Evolutionary conservation across 2,329 filamentous ascomycete species (phyloP).

Genomic region (Colletotrichum musicola): DNA sequence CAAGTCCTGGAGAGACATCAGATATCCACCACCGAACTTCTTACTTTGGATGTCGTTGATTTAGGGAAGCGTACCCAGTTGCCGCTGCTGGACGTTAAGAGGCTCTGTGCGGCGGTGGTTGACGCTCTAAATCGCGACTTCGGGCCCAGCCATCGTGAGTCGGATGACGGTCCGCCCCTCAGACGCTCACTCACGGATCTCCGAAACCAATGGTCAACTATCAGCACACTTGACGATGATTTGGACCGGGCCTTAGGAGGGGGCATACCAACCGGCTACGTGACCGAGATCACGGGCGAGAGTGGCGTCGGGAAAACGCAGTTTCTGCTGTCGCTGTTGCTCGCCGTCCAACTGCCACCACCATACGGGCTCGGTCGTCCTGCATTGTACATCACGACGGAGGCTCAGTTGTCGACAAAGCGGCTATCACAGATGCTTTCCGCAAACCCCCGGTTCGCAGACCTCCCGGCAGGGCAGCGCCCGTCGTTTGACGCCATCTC

Average conservation of each 20-base stretch:
- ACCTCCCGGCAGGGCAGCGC: constrained; percentile 43
- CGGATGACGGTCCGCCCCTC: constrained; percentile 19
- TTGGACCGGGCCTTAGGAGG: constrained; percentile 81
- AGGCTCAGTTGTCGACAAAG: constrained; percentile 84
- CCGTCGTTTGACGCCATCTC: constrained; percentile 82
- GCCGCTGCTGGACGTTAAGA: constrained; percentile 83
- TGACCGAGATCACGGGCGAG: constrained; percentile 93
- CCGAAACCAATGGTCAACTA: constrained; percentile 56
- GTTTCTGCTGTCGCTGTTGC: constrained; percentile 85
- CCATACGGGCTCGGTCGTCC: constrained; percentile 78
- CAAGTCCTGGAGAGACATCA: constrained; percentile 82
- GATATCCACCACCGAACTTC: constrained; percentile 84
- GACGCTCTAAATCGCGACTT: constrained; percentile 75
- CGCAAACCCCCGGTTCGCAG: constrained; percentile 71
- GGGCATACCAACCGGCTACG: constrained; percentile 82
- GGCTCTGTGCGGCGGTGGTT: constrained; percentile 76
- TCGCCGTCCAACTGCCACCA: constrained; percentile 84
- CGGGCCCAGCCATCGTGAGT: constrained; percentile 34
- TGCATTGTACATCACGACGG: constrained; percentile 95
- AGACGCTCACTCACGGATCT: constrained; percentile 32
- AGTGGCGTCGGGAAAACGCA: constrained; percentile 97
- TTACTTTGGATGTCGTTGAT: constrained; percentile 85
- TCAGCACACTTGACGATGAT: constrained; percentile 83
- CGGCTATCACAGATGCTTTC: constrained; percentile 84
- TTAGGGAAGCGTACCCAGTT: constrained; percentile 88